Percentiles rank a stretch among this genome's conserved stretches.
phyloP scores from a whole-genome alignment of 1,284 basidiomycete genomes.

The Chondrostereum purpureum region DNA sequence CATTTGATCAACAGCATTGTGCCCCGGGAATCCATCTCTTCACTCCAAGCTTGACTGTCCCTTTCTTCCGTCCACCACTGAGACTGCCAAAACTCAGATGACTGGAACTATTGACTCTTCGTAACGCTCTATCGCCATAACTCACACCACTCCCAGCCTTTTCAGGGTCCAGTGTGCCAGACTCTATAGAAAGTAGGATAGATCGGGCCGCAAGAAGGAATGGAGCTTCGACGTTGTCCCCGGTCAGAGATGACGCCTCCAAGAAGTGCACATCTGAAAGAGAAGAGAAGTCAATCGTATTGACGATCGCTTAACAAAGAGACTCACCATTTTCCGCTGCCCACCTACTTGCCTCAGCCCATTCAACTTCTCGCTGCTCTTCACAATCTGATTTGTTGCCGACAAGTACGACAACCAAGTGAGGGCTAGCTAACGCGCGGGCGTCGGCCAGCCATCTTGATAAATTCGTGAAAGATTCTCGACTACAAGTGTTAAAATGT shows the following conservation, averaged over 20 bases:
- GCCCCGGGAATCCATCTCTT: conserved; percentile 52
- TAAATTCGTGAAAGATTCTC: conserved; percentile 76
- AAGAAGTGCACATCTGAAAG: conserved; percentile 80
- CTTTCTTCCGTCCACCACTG: conserved; percentile 53
- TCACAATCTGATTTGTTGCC: conserved; percentile 95
- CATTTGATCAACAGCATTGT: conserved; percentile 41
- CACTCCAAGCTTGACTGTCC: conserved; percentile 51
- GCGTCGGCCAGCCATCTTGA: conserved; percentile 90
- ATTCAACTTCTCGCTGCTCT: conserved; percentile 92
- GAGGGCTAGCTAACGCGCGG: conserved; percentile 80
- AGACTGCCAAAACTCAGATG: conserved; percentile 75
- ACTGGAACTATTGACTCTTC: conserved; percentile 80
- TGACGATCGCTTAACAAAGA: conserved; percentile 7
- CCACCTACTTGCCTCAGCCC: conserved; percentile 90
- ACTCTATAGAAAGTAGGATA: conserved; percentile 91
- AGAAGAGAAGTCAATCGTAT: conserved; percentile 4
- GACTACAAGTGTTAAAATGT: conserved; percentile 36
- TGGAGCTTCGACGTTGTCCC: conserved; percentile 91
- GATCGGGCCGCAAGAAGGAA: conserved; percentile 88
- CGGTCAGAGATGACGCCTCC: conserved; percentile 87
- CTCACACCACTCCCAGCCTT: conserved; percentile 90
- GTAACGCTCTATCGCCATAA: conserved; percentile 89
- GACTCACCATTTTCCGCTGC: conserved; percentile 83
- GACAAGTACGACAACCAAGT: conserved; percentile 86
- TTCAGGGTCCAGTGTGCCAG: conserved; percentile 88